Evolutionary conservation across 768 basidiomycete genomes (phyloP), one percentile per base, ranked within the genome.

Genomic region (Paxillus rubicundulus): DNA sequence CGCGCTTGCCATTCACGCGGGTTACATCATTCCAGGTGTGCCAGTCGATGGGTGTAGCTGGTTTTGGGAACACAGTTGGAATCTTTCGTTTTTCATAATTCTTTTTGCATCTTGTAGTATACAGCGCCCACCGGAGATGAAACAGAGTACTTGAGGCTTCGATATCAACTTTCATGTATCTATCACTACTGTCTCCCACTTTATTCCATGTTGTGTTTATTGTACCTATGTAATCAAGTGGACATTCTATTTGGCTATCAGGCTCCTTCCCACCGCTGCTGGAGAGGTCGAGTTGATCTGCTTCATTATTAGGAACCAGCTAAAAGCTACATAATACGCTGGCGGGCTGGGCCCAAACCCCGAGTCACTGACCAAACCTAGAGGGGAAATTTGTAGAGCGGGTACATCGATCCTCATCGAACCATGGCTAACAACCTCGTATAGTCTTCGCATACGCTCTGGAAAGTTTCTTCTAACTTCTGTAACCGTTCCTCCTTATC

Each of bases 401-500:
- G 27, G 21, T 24, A 4, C 18, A 28, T 45, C 32, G 34, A 13
- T 36, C 5, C 43, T 57, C 41, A 56, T 59, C 47, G 43, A 18
- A 85, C 69, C 69, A 79, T 73, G 8, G 74, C 79, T 39, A 97
- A 71, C 64, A 98, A 86, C 42, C 94, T 80, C 62, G 77, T 74
- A 61, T 99, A 99, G 67, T 94, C 93, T 40, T 91, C 85, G 40
- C 77, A 75, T 10, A 98, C 92, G 53, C 77, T 85, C 61, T 88
- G 85, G 72, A 91, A 99, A 5, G 96, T 98, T 72, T 95, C 92
- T 70, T 93, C 87, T 40, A 99, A 74, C 67, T 94, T 96, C 53
- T 90, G 85, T 49, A 91, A 77, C 24, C 93, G 79, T 63, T 98
- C 96, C 49, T 86, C 77, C 57, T 89, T 87, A 52, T 95, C 91